Conservation (phyloP, 768 basidiomycete species). For the Agrocybe pediades region DNA sequence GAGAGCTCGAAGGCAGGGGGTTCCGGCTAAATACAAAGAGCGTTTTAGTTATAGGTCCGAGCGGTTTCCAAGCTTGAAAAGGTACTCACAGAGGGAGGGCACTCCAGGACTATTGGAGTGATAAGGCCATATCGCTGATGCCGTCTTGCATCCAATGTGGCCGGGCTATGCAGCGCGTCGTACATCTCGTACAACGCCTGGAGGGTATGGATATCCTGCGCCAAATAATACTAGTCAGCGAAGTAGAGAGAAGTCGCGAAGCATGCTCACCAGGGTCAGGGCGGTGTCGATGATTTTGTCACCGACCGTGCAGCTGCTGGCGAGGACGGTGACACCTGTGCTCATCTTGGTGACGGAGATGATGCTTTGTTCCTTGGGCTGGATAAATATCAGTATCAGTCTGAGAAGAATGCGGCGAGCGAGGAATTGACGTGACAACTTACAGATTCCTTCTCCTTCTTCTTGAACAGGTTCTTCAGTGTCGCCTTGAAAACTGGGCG, state of each 20-base stretch:
- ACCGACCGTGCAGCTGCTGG: background rate
- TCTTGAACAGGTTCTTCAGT: background rate
- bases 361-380: too few species aligned
- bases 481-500: too few species aligned
- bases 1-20: background rate
- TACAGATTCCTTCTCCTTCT: slow-evolving; percentile 1
- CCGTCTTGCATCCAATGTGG: slow-evolving; percentile 14
- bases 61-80: background rate
- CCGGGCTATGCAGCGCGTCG: slow-evolving; percentile 18
- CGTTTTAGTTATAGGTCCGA: background rate
- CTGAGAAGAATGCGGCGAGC: too few species aligned
- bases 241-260: background rate
- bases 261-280: background rate
- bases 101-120: slow-evolving; percentile 6
- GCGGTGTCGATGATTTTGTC: background rate
- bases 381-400: too few species aligned
- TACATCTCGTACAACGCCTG: slow-evolving; percentile 10
- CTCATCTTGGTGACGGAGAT: too few species aligned
- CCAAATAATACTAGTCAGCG: background rate
- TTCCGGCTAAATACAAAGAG: slow-evolving; percentile 6
- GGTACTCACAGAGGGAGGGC: slow-evolving; percentile 6
- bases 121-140: slow-evolving; percentile 10
- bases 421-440: background rate
- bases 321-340: background rate
- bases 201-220: slow-evolving; percentile 10